phyloP scores from a whole-genome alignment of 2,329 filamentous ascomycete species.

The Sporothrix brasiliensis region DNA sequence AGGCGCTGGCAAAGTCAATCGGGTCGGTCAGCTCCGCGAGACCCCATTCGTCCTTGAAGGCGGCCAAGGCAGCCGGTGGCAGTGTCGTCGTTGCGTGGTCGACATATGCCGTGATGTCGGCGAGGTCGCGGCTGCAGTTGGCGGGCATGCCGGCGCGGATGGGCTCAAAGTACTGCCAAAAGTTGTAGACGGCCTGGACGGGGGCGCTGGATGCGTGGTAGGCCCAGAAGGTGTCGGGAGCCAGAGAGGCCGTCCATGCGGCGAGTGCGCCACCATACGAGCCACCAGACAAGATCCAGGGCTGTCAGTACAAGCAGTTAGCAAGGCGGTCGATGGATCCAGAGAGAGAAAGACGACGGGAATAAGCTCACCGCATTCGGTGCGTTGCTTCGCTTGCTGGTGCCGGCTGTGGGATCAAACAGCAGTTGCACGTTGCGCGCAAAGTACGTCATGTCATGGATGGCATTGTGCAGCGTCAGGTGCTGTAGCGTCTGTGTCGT shows the following conservation, averaged over 20 bases:
- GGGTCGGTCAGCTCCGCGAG: not conserved
- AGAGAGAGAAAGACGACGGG: constrained; percentile 12
- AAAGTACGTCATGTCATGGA: constrained; percentile 58
- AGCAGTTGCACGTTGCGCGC: constrained; percentile 56
- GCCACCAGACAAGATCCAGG: constrained; percentile 60
- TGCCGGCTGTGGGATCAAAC: constrained; percentile 48
- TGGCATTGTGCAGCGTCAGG: constrained; percentile 56
- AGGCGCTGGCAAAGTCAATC: constrained; percentile 35
- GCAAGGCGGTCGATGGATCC: too few relatives aligned
- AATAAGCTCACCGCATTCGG: constrained; percentile 45
- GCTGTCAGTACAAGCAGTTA: constrained; percentile 40
- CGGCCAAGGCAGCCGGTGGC: constrained; percentile 35
- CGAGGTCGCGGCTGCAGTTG: constrained; percentile 60
- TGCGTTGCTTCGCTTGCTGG: constrained; percentile 52
- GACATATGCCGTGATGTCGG: constrained; percentile 57
- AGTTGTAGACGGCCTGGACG: constrained; percentile 59
- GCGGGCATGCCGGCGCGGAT: constrained; percentile 60
- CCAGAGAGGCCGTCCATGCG: constrained; percentile 57
- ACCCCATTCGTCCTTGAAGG: constrained; percentile 24
- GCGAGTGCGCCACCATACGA: constrained; percentile 60
- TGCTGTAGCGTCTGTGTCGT: constrained; percentile 58
- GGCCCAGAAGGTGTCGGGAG: constrained; percentile 62
- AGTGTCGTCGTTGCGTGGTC: constrained; percentile 53
- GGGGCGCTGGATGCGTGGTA: constrained; percentile 61
- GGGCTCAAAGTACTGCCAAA: constrained; percentile 61